Evolutionary conservation across 1,284 basidiomycete species (phyloP).

Genomic region (Peniophora sp.): DNA sequence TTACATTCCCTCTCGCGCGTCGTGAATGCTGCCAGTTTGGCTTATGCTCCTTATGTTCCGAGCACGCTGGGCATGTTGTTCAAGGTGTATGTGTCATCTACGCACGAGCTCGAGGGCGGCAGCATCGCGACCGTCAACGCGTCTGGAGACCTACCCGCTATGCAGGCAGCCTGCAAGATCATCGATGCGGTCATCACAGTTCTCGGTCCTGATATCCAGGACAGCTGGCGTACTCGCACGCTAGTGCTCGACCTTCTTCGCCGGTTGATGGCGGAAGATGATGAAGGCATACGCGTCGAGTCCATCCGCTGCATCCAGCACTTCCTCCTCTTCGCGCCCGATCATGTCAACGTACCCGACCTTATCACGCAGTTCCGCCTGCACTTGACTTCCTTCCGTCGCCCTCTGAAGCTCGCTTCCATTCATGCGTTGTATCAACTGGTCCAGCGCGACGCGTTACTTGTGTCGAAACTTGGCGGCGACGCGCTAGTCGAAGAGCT

Average conservation of each 20-base stretch:
- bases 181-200: constrained; percentile 92
- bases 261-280: constrained; percentile 80
- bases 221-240: constrained; percentile 73
- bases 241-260: constrained; percentile 82
- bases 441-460: constrained; percentile 89
- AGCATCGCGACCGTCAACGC: constrained; percentile 78
- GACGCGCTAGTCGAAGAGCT: constrained; percentile 91
- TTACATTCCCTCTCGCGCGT: constrained; percentile 82
- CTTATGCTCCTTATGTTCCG: constrained; percentile 85
- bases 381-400: constrained; percentile 71
- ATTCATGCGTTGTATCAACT: constrained; percentile 96
- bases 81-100: constrained; percentile 85
- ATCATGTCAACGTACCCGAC: constrained; percentile 72
- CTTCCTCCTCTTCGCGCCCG: constrained; percentile 90
- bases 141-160: constrained; percentile 86
- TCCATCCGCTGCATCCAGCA: constrained; percentile 96
- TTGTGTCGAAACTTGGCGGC: constrained; percentile 91
- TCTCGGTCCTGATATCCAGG: constrained; percentile 92
- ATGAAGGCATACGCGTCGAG: constrained; percentile 87
- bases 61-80: constrained; percentile 88
- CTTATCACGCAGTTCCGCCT: constrained; percentile 70
- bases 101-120: constrained; percentile 93
- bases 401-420: constrained; percentile 86
- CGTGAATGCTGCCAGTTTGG: constrained; percentile 86
- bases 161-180: constrained; percentile 87